These are phyloP conservation scores for Pharnaceum exiguum DNA, from an alignment of 148 eudicot species.

Conservation along the genomic window DNA sequence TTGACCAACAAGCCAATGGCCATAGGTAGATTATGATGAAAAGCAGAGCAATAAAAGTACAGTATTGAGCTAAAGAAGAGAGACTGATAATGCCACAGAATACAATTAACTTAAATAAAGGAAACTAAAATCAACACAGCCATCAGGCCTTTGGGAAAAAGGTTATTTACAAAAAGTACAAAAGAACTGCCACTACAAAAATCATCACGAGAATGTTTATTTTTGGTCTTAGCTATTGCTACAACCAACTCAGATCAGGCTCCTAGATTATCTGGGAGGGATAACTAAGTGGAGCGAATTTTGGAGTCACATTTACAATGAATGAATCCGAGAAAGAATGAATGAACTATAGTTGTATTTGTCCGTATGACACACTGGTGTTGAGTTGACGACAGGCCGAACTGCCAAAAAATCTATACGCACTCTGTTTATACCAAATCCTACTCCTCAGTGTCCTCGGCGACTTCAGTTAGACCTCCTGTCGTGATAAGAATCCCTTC, in stretches of 20 bases:
- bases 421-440: not conserved
- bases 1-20: no score
- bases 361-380: constrained; percentile 17
- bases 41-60: not conserved
- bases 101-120: not conserved
- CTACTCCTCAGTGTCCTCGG: not conserved
- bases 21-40: not conserved
- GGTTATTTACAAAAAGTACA: constrained; percentile 26
- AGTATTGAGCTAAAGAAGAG: not conserved
- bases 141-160: constrained; percentile 4
- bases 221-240: constrained; percentile 16
- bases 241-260: constrained; percentile 16
- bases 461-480: not conserved
- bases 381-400: constrained; percentile 15
- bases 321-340: constrained; percentile 26
- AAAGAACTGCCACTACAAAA: constrained; percentile 21
- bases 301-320: constrained; percentile 23
- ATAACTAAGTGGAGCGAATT: not conserved
- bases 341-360: constrained; percentile 23
- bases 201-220: constrained; percentile 1
- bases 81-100: not conserved
- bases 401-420: constrained; percentile 18
- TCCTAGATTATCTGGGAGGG: constrained; percentile 12
- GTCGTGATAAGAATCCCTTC: constrained; percentile 12
- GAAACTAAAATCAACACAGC: constrained; percentile 9